phyloP scores from a whole-genome alignment of 2,329 filamentous ascomycete genomes.

The Fusarium continuum region DNA sequence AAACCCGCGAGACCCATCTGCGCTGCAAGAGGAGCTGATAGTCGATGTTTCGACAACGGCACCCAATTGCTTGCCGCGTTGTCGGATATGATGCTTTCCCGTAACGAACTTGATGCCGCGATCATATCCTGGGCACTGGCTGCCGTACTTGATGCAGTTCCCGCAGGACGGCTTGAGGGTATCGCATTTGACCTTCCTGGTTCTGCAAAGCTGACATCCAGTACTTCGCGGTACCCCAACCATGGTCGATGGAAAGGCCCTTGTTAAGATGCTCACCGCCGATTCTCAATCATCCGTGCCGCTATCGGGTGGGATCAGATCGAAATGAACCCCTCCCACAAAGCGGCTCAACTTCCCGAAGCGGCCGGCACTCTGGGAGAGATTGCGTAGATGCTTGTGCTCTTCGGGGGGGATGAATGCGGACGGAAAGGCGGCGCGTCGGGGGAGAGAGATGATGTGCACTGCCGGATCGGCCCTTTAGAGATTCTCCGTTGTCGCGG shows the following conservation, averaged over 20 bases:
- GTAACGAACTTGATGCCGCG: constrained; percentile 52
- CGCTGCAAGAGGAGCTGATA: constrained; percentile 20
- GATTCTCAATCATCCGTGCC: constrained; percentile 28
- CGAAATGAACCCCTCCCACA: constrained; percentile 30
- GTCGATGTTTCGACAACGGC: constrained; percentile 1
- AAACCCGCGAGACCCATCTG: constrained; percentile 14
- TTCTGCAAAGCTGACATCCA: constrained; percentile 53
- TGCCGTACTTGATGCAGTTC: constrained; percentile 53
- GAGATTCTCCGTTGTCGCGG: neutral
- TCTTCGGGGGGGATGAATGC: neutral
- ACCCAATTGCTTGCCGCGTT: constrained; percentile 36
- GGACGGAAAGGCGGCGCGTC: constrained; percentile 13
- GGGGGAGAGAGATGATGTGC: constrained; percentile 25
- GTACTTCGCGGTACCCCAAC: constrained; percentile 52
- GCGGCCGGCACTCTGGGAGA: constrained; percentile 16
- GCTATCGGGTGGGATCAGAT: constrained; percentile 33
- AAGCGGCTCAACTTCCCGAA: constrained; percentile 33
- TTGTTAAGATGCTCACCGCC: constrained; percentile 35
- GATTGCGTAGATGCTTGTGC: constrained; percentile 11
- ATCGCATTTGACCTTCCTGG: constrained; percentile 57
- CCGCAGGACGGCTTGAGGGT: constrained; percentile 52
- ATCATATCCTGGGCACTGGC: constrained; percentile 53
- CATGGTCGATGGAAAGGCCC: constrained; percentile 42
- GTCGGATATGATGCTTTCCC: constrained; percentile 51
- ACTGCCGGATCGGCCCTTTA: constrained; percentile 14